phyloP scores from a whole-genome alignment of 352 stramenopile genomes.

The Aphanomyces cochlioides region DNA sequence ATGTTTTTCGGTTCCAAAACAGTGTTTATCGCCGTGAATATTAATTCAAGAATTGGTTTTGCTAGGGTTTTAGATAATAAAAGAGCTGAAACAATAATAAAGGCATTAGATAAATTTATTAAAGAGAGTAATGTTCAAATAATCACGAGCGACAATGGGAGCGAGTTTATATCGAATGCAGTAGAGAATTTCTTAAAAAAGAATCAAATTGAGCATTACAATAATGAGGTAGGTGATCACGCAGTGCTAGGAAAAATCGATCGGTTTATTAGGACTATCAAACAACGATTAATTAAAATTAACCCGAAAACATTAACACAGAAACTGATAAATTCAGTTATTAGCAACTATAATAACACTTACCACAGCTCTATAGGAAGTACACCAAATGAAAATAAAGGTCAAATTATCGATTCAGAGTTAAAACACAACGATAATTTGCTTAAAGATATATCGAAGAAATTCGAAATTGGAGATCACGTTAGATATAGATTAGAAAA shows the following conservation, averaged over 20 bases:
- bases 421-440: constrained; percentile 26
- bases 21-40: constrained; percentile 41
- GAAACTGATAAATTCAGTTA: constrained; percentile 27
- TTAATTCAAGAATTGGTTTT: constrained; percentile 40
- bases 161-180: constrained; percentile 28
- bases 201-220: constrained; percentile 32
- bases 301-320: constrained; percentile 12
- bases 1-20: constrained; percentile 30
- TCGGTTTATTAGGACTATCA: constrained; percentile 35
- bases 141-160: constrained; percentile 36
- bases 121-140: constrained; percentile 34
- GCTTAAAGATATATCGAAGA: not conserved
- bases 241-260: constrained; percentile 34
- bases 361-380: constrained; percentile 15
- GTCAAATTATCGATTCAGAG: constrained; percentile 15
- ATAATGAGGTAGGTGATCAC: constrained; percentile 32
- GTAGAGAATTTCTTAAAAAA: constrained; percentile 29
- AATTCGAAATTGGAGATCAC: not conserved
- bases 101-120: constrained; percentile 33
- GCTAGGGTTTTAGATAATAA: constrained; percentile 40
- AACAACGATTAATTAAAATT: constrained; percentile 31
- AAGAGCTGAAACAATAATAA: constrained; percentile 33
- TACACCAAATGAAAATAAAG: constrained; percentile 30
- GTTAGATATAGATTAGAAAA: not conserved
- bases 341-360: constrained; percentile 33